Evolutionary conservation across 345 rosid genomes (phyloP), one percentile per base, ranked within the genome.

Genomic region (Physaria fendleri): DNA sequence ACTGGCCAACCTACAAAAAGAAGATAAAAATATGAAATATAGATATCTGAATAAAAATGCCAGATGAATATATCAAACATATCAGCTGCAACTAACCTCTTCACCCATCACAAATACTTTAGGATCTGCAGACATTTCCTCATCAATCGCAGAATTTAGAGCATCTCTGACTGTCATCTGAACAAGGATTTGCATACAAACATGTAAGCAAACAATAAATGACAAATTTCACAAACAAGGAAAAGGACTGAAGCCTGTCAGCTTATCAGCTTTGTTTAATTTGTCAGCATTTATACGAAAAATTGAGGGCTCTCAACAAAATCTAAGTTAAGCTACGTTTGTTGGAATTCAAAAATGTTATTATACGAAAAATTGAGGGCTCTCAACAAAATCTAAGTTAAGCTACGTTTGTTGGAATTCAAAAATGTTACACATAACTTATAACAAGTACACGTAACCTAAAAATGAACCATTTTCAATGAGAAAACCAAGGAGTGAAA

Each of bases 61-160:
- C 14, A 59, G 15, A 50, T 2, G 8, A 65, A 52, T 9, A n/a
- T 7, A 42, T 33, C 8, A 70, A 56, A 34, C 23, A 71, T 49
- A 23, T 62, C 29, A 40, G 16, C 46, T 24, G 32, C 17, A 62
- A 48, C 53, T 30, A 48, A 83, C 98, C 95, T 88, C 98, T 82
- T 92, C 98, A 55, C 98, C 97, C 87, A 92, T 86, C 62, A 88
- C 71, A 65, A 84, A 74, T 6, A 92, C 98, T 74, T 76, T 86
- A 33, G 97, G 84, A 81, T 92, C 98, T 14, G 97, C 95, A 35
- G 89, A 79, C 93, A 88, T 88, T 77, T 92, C 98, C 80, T 86
- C 98, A 34, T 86, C 96, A 38, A 92, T 85, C 6, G 93, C 97
- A 55, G 97, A 68, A 71, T 88, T 86, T 9, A 88, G 63, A 30